These are phyloP conservation scores for Echria macrotheca DNA, from an alignment of 495 filamentous ascomycete species.

Conservation along the genomic window DNA sequence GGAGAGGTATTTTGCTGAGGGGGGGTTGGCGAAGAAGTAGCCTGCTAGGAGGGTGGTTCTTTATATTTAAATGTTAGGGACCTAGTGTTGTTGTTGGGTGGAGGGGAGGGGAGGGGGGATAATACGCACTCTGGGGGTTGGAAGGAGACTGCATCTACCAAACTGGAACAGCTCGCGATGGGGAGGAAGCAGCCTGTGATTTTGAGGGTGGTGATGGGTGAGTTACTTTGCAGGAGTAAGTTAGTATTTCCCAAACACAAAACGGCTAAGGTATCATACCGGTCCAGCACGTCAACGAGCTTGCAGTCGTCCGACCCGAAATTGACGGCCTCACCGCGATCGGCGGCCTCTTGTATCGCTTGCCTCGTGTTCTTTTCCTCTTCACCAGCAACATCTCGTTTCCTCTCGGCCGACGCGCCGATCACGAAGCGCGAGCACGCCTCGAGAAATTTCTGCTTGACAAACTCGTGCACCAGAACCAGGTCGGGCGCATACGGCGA, in stretches of 20 bases:
- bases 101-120: too few species aligned
- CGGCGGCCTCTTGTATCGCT: too few species aligned
- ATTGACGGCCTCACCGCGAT: not conserved
- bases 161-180: slow-evolving; percentile 10
- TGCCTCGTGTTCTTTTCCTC: too few species aligned
- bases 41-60: slow-evolving; percentile 38
- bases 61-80: too few species aligned
- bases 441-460: slow-evolving; percentile 45
- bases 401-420: too few species aligned
- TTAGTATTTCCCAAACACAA: not conserved
- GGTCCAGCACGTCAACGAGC: not conserved
- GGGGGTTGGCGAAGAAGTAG: slow-evolving; percentile 44
- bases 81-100: too few species aligned
- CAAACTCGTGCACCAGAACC: slow-evolving; percentile 53
- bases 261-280: not conserved
- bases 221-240: slow-evolving; percentile 1
- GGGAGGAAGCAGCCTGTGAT: slow-evolving; percentile 13
- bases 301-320: not conserved
- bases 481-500: slow-evolving; percentile 51
- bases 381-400: too few species aligned
- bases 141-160: slow-evolving; percentile 16
- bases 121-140: slow-evolving; percentile 6
- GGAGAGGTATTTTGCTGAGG: slow-evolving; percentile 47
- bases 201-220: slow-evolving; percentile 9
- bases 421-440: slow-evolving; percentile 21